A percentile compares a stretch with the other conserved stretches of the same genome.
These are phyloP conservation scores for Oemleria cerasiformis DNA, from an alignment of 306 rosid genomes.

Conservation along the genomic window DNA sequence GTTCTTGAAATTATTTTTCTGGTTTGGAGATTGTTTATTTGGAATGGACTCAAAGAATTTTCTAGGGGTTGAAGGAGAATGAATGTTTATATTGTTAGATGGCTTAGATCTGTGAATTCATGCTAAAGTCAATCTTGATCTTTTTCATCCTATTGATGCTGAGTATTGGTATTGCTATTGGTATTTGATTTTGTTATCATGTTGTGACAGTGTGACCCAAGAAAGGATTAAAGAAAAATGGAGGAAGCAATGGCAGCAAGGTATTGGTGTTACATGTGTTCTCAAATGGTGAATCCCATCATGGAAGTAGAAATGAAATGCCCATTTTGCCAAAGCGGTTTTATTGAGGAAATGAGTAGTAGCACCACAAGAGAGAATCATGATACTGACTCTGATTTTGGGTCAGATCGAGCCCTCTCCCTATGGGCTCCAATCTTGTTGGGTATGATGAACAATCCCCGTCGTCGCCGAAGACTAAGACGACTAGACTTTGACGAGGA, in stretches of 20 bases:
- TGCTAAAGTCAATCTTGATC: constrained; percentile 4
- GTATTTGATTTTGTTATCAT: neutral
- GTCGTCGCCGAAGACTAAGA: constrained; percentile 44
- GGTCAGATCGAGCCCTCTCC: constrained; percentile 56
- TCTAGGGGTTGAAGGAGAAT: neutral
- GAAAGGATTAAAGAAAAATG: neutral
- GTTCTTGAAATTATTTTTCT: neutral
- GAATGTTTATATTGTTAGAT: neutral
- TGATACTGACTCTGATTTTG: constrained; percentile 40
- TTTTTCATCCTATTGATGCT: neutral
- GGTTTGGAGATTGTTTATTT: neutral
- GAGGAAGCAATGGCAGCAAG: constrained; percentile 45
- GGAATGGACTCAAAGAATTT: neutral
- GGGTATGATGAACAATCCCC: constrained; percentile 71
- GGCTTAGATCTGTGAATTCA: neutral
- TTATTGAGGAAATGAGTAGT: constrained; percentile 52
- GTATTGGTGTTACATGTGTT: constrained; percentile 70
- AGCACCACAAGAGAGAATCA: constrained; percentile 22
- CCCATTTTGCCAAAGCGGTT: constrained; percentile 62
- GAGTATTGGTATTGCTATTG: neutral
- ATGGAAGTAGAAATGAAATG: constrained; percentile 59
- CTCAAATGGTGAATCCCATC: constrained; percentile 53
- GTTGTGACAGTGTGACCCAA: neutral
- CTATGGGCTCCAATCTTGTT: constrained; percentile 78
- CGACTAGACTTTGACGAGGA: constrained; percentile 42